Percentiles rank a stretch among this genome's conserved stretches.
Evolutionary conservation across 805 yeast genomes (phyloP).

Genomic region (Yamadazyma akitaensis): DNA sequence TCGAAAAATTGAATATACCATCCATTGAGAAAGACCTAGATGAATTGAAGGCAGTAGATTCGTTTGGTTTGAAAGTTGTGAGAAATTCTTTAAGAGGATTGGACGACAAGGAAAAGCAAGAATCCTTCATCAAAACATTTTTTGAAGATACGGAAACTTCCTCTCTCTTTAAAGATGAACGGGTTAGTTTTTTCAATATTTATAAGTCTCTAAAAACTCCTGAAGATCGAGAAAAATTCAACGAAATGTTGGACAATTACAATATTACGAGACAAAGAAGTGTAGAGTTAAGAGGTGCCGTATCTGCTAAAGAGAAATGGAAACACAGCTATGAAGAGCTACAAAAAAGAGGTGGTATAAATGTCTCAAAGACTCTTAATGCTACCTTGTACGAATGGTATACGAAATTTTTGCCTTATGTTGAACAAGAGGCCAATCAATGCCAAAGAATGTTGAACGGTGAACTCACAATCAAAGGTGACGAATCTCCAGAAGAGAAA

Average conservation of each 20-base stretch:
- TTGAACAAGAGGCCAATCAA: constrained; percentile 60
- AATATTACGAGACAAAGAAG: constrained; percentile 74
- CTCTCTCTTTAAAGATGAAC: constrained; percentile 31
- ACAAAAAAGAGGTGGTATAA: constrained; percentile 53
- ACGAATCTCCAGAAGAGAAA: constrained; percentile 19
- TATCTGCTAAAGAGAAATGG: constrained; percentile 89
- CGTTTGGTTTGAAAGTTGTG: constrained; percentile 75
- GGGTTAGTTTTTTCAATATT: constrained; percentile 65
- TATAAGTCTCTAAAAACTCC: constrained; percentile 49
- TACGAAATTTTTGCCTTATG: constrained; percentile 63
- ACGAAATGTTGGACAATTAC: constrained; percentile 61
- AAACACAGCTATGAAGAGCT: constrained; percentile 71
- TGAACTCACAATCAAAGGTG: constrained; percentile 16
- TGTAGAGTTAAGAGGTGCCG: constrained; percentile 74
- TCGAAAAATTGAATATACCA: constrained; percentile 22
- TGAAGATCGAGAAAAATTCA: constrained; percentile 50
- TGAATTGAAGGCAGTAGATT: constrained; percentile 61
- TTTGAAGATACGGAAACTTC: constrained; percentile 25
- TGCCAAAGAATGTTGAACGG: constrained; percentile 46
- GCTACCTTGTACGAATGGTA: constrained; percentile 85
- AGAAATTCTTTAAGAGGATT: constrained; percentile 63
- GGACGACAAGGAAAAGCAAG: constrained; percentile 10
- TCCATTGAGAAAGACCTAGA: constrained; percentile 54
- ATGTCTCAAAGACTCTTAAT: constrained; percentile 60
- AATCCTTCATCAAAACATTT: constrained; percentile 15